Conservation (phyloP, 2,329 filamentous ascomycete species). For the Magnaporthales sp. region DNA sequence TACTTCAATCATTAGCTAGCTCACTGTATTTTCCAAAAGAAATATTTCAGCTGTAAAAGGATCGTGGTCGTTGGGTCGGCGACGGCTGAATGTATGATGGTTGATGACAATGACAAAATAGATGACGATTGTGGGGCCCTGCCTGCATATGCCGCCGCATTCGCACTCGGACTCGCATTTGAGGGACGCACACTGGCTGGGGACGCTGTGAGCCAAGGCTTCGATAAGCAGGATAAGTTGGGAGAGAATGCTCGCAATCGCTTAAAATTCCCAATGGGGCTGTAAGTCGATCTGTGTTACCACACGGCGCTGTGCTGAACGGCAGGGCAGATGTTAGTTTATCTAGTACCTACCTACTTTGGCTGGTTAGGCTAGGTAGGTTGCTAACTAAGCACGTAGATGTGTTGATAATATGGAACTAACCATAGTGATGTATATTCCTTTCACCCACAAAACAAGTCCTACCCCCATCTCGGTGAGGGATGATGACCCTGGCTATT, state of each 20-base stretch:
- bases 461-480: no score
- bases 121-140: not conserved
- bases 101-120: not conserved
- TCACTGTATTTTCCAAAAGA: not conserved
- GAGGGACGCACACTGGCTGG: not conserved
- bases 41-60: not conserved
- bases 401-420: no score
- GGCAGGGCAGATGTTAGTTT: no score
- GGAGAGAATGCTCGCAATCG: slow-evolving; percentile 3
- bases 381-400: no score
- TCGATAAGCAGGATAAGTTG: not conserved
- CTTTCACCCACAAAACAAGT: no score
- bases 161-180: not conserved
- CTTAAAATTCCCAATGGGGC: not conserved
- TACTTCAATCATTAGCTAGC: no score
- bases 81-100: not conserved
- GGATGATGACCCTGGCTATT: not conserved
- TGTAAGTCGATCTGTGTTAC: not conserved
- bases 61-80: not conserved
- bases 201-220: not conserved
- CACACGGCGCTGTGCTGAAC: not conserved
- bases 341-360: not conserved
- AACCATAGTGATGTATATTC: no score
- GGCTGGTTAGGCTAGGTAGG: not conserved
- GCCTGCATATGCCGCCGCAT: no score